Conservation (phyloP, 257 asterid genomes). For the Lithospermum erythrorhizon region DNA sequence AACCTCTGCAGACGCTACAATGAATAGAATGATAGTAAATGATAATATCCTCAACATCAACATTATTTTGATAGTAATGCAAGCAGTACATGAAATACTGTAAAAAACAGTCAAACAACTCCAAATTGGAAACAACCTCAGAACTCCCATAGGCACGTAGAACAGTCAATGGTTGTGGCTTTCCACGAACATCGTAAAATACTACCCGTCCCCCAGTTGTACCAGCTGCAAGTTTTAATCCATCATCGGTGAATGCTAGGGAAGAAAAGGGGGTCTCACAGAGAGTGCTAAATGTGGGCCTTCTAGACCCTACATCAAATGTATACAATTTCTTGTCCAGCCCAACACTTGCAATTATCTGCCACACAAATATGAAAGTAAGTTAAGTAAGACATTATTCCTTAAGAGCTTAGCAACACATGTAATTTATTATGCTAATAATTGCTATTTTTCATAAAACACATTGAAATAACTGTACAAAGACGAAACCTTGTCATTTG, state of each 20-base stretch:
- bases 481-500: slow-evolving; percentile 81
- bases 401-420: not conserved
- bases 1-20: not conserved
- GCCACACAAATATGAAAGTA: slow-evolving; percentile 20
- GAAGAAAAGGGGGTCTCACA: slow-evolving; percentile 93
- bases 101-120: slow-evolving; percentile 3
- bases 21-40: not conserved
- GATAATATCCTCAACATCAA: not conserved
- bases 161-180: slow-evolving; percentile 86
- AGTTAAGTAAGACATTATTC: not conserved
- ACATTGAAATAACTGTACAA: slow-evolving; percentile 1
- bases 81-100: slow-evolving; percentile 4
- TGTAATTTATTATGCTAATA: too few relatives aligned
- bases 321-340: slow-evolving; percentile 92
- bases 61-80: too few relatives aligned
- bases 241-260: slow-evolving; percentile 84
- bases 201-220: slow-evolving; percentile 85
- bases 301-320: slow-evolving; percentile 77
- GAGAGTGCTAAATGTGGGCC: slow-evolving; percentile 74
- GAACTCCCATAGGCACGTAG: slow-evolving; percentile 83
- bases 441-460: too few relatives aligned
- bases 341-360: slow-evolving; percentile 95
- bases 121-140: slow-evolving; percentile 40
- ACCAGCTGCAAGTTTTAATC: slow-evolving; percentile 88
- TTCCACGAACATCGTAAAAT: slow-evolving; percentile 89